Evolutionary conservation across 2,329 filamentous ascomycete genomes (phyloP).

Genomic region (Ascochyta viciae-villosae): DNA sequence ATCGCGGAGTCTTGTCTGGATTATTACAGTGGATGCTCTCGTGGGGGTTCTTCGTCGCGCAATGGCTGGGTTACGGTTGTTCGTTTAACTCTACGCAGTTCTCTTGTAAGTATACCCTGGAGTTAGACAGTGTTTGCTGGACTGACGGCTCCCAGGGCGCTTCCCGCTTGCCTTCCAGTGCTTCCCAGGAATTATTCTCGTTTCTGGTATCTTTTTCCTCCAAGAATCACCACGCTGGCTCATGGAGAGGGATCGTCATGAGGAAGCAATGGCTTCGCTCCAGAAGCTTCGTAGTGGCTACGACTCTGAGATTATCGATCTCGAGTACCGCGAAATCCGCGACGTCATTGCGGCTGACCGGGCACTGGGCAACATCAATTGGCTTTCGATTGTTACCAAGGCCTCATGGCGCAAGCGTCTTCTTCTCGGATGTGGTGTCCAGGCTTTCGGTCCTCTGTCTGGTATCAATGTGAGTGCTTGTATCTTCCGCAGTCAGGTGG

Average conservation of each 20-base stretch:
- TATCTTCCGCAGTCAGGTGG: neutral
- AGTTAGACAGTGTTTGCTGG: neutral
- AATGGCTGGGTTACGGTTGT: constrained; percentile 51
- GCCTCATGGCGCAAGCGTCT: constrained; percentile 56
- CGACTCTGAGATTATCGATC: constrained; percentile 27
- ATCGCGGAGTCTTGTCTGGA: constrained; percentile 62
- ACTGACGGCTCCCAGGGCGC: constrained; percentile 30
- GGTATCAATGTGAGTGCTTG: constrained; percentile 52
- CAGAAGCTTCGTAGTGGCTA: constrained; percentile 28
- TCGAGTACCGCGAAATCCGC: constrained; percentile 33
- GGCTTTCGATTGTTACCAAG: constrained; percentile 54
- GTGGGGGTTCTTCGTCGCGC: constrained; percentile 50
- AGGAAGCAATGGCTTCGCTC: constrained; percentile 50
- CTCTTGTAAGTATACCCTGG: constrained; percentile 23
- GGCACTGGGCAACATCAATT: constrained; percentile 46
- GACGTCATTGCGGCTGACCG: constrained; percentile 32
- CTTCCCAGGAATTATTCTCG: constrained; percentile 52
- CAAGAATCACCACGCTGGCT: constrained; percentile 69
- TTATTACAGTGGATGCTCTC: constrained; percentile 59
- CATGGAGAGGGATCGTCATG: constrained; percentile 60
- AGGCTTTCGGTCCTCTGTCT: constrained; percentile 58
- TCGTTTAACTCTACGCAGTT: constrained; percentile 34
- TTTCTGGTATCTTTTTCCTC: constrained; percentile 58
- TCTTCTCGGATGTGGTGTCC: constrained; percentile 57
- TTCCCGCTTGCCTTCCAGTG: constrained; percentile 55